Evolutionary conservation across 768 basidiomycete genomes (phyloP).

Genomic region (Pulveroboletus sp.): DNA sequence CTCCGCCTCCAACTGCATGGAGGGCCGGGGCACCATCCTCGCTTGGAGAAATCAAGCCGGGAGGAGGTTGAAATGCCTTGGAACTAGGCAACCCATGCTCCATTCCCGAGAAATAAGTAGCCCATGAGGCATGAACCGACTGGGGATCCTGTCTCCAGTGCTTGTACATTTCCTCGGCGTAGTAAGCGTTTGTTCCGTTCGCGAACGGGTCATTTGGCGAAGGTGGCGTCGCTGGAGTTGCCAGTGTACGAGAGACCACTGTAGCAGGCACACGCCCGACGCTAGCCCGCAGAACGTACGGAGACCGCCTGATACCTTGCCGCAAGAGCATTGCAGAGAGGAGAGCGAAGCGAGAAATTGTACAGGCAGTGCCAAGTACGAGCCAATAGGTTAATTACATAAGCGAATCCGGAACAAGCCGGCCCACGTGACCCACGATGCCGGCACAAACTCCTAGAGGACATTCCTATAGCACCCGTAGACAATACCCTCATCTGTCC

Average conservation of each 20-base stretch:
- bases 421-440: conserved; percentile 1
- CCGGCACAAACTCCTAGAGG: no score
- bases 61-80: conserved; percentile 84
- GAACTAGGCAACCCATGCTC: conserved; percentile 78
- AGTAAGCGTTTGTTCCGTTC: conserved; percentile 92
- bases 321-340: conserved; percentile 33
- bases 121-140: conserved; percentile 93
- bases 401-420: conserved; percentile 15
- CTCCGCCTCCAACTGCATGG: conserved; percentile 60
- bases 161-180: conserved; percentile 95
- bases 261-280: conserved; percentile 14
- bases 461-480: not conserved
- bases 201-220: conserved; percentile 85
- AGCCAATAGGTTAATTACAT: conserved; percentile 7
- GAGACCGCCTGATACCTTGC: conserved; percentile 35
- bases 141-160: conserved; percentile 87
- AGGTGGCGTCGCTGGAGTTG: conserved; percentile 49
- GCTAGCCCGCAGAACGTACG: conserved; percentile 23
- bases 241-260: conserved; percentile 34
- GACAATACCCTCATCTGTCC: not conserved
- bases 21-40: conserved; percentile 78
- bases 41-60: conserved; percentile 62
- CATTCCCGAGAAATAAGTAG: conserved; percentile 88
- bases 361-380: not conserved
- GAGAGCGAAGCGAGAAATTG: not conserved